Percentiles rank a stretch among this genome's conserved stretches.
phyloP scores from a whole-genome alignment of 768 basidiomycete species.

The Rhodosporidiobolus odoratus region DNA sequence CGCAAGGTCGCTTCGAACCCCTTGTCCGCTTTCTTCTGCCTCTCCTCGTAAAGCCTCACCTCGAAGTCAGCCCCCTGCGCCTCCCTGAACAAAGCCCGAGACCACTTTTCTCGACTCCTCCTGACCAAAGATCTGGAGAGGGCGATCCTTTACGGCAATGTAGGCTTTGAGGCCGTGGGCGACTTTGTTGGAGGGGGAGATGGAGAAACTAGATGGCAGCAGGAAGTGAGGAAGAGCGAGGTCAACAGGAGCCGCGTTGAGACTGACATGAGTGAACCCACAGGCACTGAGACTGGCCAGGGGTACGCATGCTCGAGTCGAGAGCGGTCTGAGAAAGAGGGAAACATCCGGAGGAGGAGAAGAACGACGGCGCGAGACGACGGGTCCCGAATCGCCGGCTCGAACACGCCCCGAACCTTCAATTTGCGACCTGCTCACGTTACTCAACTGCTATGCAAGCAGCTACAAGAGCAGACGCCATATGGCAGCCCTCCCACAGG shows the following conservation, averaged over 20 bases:
- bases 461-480: no score
- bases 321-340: not conserved
- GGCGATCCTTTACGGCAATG: not conserved
- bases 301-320: not conserved
- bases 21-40: not conserved
- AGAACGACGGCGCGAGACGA: no score
- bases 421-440: no score
- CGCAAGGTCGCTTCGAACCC: not conserved
- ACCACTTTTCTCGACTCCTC: not conserved
- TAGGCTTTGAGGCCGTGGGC: not conserved
- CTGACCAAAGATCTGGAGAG: not conserved
- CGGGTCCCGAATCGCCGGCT: no score
- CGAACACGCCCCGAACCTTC: no score
- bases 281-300: no score
- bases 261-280: no score
- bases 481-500: no score
- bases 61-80: not conserved
- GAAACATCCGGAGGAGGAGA: not conserved
- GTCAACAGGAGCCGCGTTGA: not conserved
- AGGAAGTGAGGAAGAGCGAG: not conserved
- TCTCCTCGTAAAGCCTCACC: not conserved
- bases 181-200: not conserved
- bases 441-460: no score
- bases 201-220: not conserved
- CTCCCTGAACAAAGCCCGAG: not conserved